A percentile compares a stretch with the other conserved stretches of the same genome.
These are phyloP conservation scores for Elaeis oleifera DNA, from an alignment of 202 grass and related monocot genomes.

Conservation along the genomic window DNA sequence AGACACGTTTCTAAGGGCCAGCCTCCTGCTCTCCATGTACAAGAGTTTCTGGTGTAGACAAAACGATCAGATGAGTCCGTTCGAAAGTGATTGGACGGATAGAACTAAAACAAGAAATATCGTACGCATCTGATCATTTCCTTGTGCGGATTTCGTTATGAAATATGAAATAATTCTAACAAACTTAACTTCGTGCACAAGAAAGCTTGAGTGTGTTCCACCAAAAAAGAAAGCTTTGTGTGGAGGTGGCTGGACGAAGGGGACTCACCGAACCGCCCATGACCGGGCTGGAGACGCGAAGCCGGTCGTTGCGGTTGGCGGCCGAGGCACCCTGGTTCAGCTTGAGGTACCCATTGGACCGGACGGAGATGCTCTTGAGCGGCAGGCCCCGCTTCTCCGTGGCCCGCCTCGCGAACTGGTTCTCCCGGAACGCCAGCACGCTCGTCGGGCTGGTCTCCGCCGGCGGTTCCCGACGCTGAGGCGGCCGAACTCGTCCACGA, in stretches of 20 bases:
- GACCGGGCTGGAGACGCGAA: slow-evolving; percentile 5
- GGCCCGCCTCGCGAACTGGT: background rate
- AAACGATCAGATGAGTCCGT: too few species aligned
- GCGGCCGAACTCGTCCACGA: slow-evolving; percentile 38
- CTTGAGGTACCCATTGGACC: slow-evolving; percentile 47
- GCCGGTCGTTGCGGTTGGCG: slow-evolving; percentile 18
- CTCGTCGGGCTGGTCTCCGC: slow-evolving; percentile 27
- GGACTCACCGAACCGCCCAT: slow-evolving; percentile 3
- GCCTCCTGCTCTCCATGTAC: too few species aligned
- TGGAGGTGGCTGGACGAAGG: background rate
- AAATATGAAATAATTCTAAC: too few species aligned
- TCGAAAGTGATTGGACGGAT: too few species aligned
- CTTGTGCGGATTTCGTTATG: too few species aligned
- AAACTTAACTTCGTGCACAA: too few species aligned
- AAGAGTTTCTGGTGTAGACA: too few species aligned
- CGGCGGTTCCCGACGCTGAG: slow-evolving; percentile 25
- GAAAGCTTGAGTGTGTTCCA: too few species aligned
- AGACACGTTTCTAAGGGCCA: too few species aligned
- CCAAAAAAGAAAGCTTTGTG: too few species aligned
- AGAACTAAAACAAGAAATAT: too few species aligned
- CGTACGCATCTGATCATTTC: too few species aligned
- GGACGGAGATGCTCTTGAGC: slow-evolving; percentile 55
- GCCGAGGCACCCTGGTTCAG: slow-evolving; percentile 16
- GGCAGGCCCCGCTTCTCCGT: slow-evolving; percentile 20
- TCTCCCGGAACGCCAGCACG: slow-evolving; percentile 16